Percentiles rank a stretch among this genome's conserved stretches.
These are phyloP conservation scores for Krasilnikovozyma curviuscula DNA, from an alignment of 768 basidiomycete species.

Conservation along the genomic window DNA sequence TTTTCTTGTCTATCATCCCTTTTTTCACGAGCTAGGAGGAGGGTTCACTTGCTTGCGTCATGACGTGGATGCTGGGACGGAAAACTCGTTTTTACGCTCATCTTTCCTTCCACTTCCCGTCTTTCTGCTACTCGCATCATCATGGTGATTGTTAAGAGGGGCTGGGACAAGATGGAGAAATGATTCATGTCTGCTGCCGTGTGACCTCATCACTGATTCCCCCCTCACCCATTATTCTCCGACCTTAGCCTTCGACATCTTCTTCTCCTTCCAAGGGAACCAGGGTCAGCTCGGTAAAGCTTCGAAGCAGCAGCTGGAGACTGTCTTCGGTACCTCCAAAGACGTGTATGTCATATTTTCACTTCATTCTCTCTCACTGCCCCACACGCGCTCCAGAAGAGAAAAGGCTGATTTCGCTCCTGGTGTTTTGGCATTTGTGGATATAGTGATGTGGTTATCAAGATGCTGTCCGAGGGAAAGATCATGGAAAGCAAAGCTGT, in stretches of 20 bases:
- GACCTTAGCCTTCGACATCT: slow-evolving; percentile 46
- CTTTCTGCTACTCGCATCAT: neutral
- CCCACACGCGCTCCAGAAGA: neutral
- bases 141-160: too few relatives aligned
- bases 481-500: too few relatives aligned
- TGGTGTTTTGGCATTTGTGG: too few relatives aligned
- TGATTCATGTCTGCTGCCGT: too few relatives aligned
- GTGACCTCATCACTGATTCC: neutral
- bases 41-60: too few relatives aligned
- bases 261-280: slow-evolving; percentile 48
- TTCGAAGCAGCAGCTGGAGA: slow-evolving; percentile 71
- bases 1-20: slow-evolving; percentile 23
- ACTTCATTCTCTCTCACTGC: neutral
- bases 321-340: slow-evolving; percentile 43
- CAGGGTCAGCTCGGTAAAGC: slow-evolving; percentile 57
- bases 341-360: slow-evolving; percentile 27
- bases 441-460: too few relatives aligned
- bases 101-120: neutral
- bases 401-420: too few relatives aligned
- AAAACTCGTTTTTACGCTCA: too few relatives aligned
- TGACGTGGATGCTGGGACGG: too few relatives aligned
- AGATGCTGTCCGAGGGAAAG: too few relatives aligned
- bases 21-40: too few relatives aligned
- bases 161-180: too few relatives aligned
- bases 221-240: neutral